Conservation (phyloP, 164 flowering plant genomes). For the Malania oleifera region DNA sequence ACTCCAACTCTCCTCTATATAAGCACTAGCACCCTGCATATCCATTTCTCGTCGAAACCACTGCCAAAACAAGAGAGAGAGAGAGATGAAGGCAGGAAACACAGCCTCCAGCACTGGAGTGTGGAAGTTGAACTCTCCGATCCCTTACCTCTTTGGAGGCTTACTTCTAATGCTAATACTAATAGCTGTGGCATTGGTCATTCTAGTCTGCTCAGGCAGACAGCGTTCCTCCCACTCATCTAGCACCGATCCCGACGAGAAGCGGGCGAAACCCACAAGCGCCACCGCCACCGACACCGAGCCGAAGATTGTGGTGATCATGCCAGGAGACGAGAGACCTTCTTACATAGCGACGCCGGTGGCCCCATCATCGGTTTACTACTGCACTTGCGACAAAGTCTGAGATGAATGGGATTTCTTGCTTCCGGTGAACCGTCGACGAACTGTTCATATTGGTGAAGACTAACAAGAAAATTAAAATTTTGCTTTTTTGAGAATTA, state of each 20-base stretch:
- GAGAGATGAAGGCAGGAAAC: slow-evolving; percentile 19
- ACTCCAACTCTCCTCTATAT: slow-evolving; percentile 10
- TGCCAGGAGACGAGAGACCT: slow-evolving; percentile 50
- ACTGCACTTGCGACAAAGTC: not conserved
- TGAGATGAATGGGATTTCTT: no score
- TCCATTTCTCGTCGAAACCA: slow-evolving; percentile 1
- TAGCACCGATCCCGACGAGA: not conserved
- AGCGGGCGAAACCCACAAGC: not conserved
- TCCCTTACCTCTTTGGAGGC: slow-evolving; percentile 37
- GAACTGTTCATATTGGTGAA: no score
- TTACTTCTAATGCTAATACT: slow-evolving; percentile 21
- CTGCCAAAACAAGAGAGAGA: slow-evolving; percentile 5
- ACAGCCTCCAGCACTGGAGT: not conserved
- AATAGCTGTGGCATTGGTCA: slow-evolving; percentile 37
- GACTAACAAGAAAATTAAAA: no score
- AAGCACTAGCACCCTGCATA: not conserved
- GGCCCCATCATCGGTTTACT: not conserved
- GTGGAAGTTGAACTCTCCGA: slow-evolving; percentile 37
- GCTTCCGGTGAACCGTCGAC: no score
- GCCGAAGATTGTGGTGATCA: slow-evolving; percentile 42
- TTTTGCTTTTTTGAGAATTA: no score
- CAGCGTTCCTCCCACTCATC: slow-evolving; percentile 9
- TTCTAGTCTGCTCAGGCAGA: slow-evolving; percentile 36
- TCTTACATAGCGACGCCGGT: slow-evolving; percentile 40
- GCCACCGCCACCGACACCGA: slow-evolving; percentile 13